phyloP scores from a whole-genome alignment of 139 green algal genomes.

The Parachlorella kessleri region DNA sequence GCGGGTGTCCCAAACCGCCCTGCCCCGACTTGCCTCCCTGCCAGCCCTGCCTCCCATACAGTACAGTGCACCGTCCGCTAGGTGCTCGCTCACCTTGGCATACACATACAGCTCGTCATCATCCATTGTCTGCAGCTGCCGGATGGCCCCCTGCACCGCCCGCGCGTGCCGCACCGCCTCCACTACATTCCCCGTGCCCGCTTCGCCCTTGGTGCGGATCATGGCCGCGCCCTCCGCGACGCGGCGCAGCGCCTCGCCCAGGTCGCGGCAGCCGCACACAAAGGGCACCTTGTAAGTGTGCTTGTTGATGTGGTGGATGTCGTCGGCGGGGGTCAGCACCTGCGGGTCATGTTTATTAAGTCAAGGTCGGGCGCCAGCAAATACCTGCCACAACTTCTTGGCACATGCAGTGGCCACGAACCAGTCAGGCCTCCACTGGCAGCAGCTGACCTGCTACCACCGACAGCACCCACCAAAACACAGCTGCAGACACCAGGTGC shows the following conservation, averaged over 20 bases:
- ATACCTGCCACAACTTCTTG: too few species aligned
- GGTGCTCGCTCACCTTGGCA: slow-evolving; percentile 75
- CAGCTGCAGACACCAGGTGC: too few species aligned
- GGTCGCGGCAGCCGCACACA: slow-evolving; percentile 98
- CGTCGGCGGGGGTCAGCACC: slow-evolving; percentile 98
- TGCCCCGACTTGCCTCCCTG: not conserved
- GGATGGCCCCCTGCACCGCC: slow-evolving; percentile 94
- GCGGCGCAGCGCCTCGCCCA: slow-evolving; percentile 96
- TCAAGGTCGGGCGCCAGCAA: too few species aligned
- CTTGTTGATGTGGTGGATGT: slow-evolving; percentile 99
- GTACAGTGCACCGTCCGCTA: too few species aligned
- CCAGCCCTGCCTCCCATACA: not conserved
- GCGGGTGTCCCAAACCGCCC: not conserved
- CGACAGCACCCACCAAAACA: not conserved
- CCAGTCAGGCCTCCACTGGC: too few species aligned
- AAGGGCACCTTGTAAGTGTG: slow-evolving; percentile 99
- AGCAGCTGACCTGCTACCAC: too few species aligned
- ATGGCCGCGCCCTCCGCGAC: slow-evolving; percentile 98
- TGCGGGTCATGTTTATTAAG: too few species aligned
- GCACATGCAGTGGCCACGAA: too few species aligned
- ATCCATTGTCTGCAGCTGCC: slow-evolving; percentile 95
- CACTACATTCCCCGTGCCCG: slow-evolving; percentile 98
- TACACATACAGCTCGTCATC: slow-evolving; percentile 99
- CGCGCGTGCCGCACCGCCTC: slow-evolving; percentile 97
- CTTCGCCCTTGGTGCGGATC: slow-evolving; percentile 99